Base-by-base conservation (phyloP, 768 basidiomycete genomes). In the Exsudoporus frostii region DNA sequence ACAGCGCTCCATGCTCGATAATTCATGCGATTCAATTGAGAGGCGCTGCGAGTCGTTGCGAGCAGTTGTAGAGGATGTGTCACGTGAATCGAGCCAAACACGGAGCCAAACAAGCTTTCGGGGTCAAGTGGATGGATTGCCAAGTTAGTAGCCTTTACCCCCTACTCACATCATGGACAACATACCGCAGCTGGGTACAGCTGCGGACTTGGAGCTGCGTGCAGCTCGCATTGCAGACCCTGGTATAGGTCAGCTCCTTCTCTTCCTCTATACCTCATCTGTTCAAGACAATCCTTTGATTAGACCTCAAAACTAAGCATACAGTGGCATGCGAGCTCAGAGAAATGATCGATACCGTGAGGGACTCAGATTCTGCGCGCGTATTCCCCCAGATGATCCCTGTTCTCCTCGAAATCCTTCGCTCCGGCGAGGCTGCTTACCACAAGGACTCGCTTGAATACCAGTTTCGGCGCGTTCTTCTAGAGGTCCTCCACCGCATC, bases 401-500 rank as follows among this genome's bases (percentile, higher is more conserved):
- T 15, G 81, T 86, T 24, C 72, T 92, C 25, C 74, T 90, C 25
- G 86, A 89, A 58, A 76, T 90, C 17, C 74, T 93, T 42, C 84
- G 82, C 48, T 80, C 81, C 36, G 84, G 84, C 45, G 82, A 88
- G 50, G 79, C 83, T 9, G 77, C 85, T 3, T 82, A 82, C 50
- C 79, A 81, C 53, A 88, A 83, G 65, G 86, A 87, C 59, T 76
- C 79, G 6, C 64, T 77, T 19, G 88, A 90, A 69, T 88, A 88
- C 72, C 82, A 85, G 60, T 92, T 96, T 64, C 90, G 97, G 41
- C 85, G 89, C 58, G 83, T 86, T 36, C 79, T 97, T 15, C 79
- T 98, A 53, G 91, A 97, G 65, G 91, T 95, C 46, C 73, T 98
- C 27, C 89, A 94, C 71, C 87, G 94, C 38, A 78, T 98, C 13